Conservation (phyloP, 148 eudicot genomes). For the Vaccinium myrtillus region DNA sequence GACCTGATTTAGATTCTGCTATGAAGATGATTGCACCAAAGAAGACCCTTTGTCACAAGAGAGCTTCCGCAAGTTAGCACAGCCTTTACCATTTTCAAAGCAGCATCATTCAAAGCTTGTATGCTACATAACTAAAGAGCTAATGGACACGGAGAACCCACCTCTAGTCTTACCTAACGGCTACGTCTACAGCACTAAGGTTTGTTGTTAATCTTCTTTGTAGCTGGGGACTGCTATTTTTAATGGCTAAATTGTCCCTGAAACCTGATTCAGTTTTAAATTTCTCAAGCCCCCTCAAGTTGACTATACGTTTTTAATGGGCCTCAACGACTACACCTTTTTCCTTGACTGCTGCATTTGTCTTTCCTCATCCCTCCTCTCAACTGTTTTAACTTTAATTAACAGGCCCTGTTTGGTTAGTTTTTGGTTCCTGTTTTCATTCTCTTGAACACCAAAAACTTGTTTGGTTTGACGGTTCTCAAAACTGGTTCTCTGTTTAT, state of each 20-base stretch:
- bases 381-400: not conserved
- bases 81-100: slow-evolving; percentile 86
- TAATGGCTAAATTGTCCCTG: not conserved
- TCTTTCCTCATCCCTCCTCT: not conserved
- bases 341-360: not conserved
- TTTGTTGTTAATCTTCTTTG: slow-evolving; percentile 12
- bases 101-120: slow-evolving; percentile 99
- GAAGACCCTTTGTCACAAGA: slow-evolving; percentile 97
- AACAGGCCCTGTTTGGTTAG: not conserved
- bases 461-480: not conserved
- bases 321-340: too few relatives aligned
- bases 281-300: not conserved
- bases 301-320: too few relatives aligned
- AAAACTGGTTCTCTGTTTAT: not conserved
- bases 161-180: slow-evolving; percentile 98
- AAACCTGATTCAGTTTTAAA: not conserved
- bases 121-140: slow-evolving; percentile 91
- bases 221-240: not conserved
- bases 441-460: not conserved
- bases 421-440: not conserved
- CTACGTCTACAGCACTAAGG: slow-evolving; percentile 95
- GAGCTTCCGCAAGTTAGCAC: slow-evolving; percentile 85
- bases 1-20: slow-evolving; percentile 71
- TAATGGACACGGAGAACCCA: slow-evolving; percentile 99
- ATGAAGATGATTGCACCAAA: slow-evolving; percentile 87